These are phyloP conservation scores for Chaetomium cochliodes DNA, from an alignment of 495 filamentous ascomycete genomes.

Conservation along the genomic window DNA sequence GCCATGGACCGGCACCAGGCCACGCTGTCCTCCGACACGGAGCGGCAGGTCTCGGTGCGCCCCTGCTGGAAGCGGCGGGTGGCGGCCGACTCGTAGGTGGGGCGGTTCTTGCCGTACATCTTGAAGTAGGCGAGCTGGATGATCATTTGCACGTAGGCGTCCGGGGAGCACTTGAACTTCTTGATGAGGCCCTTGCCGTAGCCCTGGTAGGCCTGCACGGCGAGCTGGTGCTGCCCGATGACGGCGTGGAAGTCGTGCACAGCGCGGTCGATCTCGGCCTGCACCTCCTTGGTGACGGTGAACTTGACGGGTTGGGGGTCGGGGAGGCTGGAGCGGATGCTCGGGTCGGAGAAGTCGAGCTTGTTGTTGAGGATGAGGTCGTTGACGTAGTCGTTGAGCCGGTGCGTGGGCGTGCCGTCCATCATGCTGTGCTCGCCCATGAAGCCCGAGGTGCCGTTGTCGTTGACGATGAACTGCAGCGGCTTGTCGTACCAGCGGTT, in stretches of 20 bases:
- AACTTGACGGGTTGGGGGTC: conserved; percentile 78
- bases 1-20: conserved; percentile 88
- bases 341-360: conserved; percentile 75
- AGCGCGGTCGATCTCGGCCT: conserved; percentile 73
- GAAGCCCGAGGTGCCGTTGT: conserved; percentile 97
- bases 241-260: conserved; percentile 70
- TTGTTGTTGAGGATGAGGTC: conserved; percentile 86
- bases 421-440: conserved; percentile 99
- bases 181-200: conserved; percentile 99
- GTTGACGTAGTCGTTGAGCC: conserved; percentile 92
- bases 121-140: conserved; percentile 99
- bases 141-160: conserved; percentile 97
- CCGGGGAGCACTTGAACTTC: conserved; percentile 98
- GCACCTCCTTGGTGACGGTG: conserved; percentile 66
- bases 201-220: conserved; percentile 91
- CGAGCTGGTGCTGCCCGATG: conserved; percentile 84
- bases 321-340: conserved; percentile 76
- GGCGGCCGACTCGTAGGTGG: conserved; percentile 96
- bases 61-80: conserved; percentile 94
- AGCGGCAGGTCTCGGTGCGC: conserved; percentile 92
- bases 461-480: conserved; percentile 95
- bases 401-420: conserved; percentile 97
- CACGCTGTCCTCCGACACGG: conserved; percentile 86
- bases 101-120: conserved; percentile 97
- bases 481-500: conserved; percentile 99